phyloP scores from a whole-genome alignment of 257 asterid species.

The Galeopsis tetrahit region DNA sequence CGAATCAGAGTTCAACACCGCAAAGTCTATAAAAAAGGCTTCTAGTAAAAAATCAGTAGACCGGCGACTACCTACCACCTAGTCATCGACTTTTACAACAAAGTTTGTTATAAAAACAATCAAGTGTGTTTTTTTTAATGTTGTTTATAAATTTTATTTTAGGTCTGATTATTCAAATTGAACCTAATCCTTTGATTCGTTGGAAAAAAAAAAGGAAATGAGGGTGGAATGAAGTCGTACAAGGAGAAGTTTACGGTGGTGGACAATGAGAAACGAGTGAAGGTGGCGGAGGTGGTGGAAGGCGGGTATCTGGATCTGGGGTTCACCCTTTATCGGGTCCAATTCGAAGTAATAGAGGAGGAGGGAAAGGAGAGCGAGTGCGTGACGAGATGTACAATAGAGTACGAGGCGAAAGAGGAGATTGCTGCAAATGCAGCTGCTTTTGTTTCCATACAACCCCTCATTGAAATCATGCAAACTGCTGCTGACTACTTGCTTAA shows the following conservation, averaged over 20 bases:
- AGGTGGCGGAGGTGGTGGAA: conserved; percentile 56
- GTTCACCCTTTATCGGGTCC: conserved; percentile 45
- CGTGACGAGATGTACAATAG: conserved; percentile 56
- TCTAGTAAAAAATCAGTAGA: too few relatives aligned
- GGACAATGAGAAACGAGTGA: conserved; percentile 55
- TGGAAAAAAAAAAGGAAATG: too few relatives aligned
- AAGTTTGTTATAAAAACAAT: too few relatives aligned
- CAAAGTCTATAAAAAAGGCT: too few relatives aligned
- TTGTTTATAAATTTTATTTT: too few relatives aligned
- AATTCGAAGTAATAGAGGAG: conserved; percentile 51
- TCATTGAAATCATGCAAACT: conserved; percentile 42
- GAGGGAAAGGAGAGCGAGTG: conserved; percentile 44
- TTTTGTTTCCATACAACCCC: conserved; percentile 47
- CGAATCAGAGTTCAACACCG: too few relatives aligned
- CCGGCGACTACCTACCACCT: too few relatives aligned
- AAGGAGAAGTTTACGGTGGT: conserved; percentile 67
- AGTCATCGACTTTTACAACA: too few relatives aligned
- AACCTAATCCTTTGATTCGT: too few relatives aligned
- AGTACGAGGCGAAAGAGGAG: conserved; percentile 58
- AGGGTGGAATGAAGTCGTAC: conserved; percentile 37
- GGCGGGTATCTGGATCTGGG: conserved; percentile 69
- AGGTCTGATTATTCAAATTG: too few relatives aligned
- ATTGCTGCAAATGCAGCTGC: conserved; percentile 46
- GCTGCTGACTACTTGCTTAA: conserved; percentile 41
- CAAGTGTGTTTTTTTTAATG: too few relatives aligned